Percentiles rank a stretch among this genome's conserved stretches.
Conservation (phyloP, 768 basidiomycete genomes). For the Cystobasidium onofrii region DNA sequence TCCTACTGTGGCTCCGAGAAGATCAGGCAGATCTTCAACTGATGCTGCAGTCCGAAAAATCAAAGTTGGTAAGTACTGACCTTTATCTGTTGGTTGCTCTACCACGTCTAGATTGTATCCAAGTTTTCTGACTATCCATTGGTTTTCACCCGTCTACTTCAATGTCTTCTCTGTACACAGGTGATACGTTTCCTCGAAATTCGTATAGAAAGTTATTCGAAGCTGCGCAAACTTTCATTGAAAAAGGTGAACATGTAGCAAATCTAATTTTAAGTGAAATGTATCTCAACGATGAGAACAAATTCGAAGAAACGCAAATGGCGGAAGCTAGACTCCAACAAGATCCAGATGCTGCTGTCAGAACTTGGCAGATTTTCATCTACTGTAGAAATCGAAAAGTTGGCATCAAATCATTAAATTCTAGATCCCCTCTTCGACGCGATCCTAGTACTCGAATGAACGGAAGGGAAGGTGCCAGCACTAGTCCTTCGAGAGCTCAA, state of each 20-base stretch:
- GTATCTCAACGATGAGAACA: neutral
- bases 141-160: too few species aligned
- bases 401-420: neutral
- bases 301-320: neutral
- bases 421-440: neutral
- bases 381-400: neutral
- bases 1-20: neutral
- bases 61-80: neutral
- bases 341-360: neutral
- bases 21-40: neutral
- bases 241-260: neutral
- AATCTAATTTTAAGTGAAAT: neutral
- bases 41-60: neutral
- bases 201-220: neutral
- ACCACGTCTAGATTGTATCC: too few species aligned
- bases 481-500: neutral
- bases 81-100: too few species aligned
- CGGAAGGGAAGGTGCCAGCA: too few species aligned
- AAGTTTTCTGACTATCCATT: too few species aligned
- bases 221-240: neutral
- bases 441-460: neutral
- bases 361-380: slow-evolving; percentile 1
- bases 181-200: neutral
- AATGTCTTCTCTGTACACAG: neutral
- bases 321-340: neutral